These are phyloP conservation scores for Alliaria petiolata DNA, from an alignment of 345 rosid species.

Conservation along the genomic window DNA sequence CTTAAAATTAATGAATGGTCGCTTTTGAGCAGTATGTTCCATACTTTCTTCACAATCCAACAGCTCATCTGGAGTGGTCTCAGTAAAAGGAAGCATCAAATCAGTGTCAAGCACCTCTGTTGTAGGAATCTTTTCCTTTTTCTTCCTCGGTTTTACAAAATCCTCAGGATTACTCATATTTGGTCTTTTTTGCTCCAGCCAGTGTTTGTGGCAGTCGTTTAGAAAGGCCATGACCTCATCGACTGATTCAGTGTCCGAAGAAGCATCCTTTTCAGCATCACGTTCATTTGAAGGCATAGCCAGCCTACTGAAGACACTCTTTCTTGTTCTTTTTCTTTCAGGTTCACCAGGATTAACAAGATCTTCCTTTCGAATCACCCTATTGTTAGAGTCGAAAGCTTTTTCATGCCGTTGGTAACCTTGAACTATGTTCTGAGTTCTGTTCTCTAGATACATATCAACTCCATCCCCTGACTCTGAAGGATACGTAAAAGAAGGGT, in stretches of 20 bases:
- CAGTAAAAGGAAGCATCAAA: conserved; percentile 5
- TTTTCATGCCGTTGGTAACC: conserved; percentile 17
- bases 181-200: conserved; percentile 31
- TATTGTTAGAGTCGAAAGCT: conserved; percentile 16
- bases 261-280: conserved; percentile 5
- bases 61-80: conserved; percentile 13
- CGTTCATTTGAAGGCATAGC: conserved; percentile 23
- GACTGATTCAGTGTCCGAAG: conserved; percentile 30
- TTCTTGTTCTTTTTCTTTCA: conserved; percentile 24
- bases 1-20: conserved; percentile 48
- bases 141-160: conserved; percentile 11
- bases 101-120: conserved; percentile 25
- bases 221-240: conserved; percentile 49
- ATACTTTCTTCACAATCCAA: conserved; percentile 13
- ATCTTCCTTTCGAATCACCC: conserved; percentile 4
- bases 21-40: conserved; percentile 22
- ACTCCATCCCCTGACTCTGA: conserved; percentile 4
- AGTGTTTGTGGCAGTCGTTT: conserved; percentile 21
- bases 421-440: neutral
- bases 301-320: conserved; percentile 55
- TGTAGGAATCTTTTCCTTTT: conserved; percentile 17
- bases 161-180: neutral
- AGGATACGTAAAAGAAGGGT: conserved; percentile 28
- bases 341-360: conserved; percentile 3
- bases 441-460: conserved; percentile 20